These are phyloP conservation scores for Gremmenia infestans DNA, from an alignment of 2,329 filamentous ascomycete species.

Conservation along the genomic window DNA sequence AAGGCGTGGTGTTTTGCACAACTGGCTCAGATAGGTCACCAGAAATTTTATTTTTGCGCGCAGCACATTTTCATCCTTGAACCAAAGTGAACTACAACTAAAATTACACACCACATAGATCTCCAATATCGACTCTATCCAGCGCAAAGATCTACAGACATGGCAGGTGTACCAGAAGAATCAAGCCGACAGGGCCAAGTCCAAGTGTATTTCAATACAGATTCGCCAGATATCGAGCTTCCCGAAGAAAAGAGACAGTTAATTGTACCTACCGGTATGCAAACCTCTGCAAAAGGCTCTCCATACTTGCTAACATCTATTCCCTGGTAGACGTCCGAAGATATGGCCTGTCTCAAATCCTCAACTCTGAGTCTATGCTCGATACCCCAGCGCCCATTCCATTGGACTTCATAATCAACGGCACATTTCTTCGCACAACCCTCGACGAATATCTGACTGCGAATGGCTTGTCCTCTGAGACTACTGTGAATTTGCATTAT, in stretches of 20 bases:
- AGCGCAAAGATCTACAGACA: slow-evolving; percentile 11
- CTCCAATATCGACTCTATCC: background rate
- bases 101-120: background rate
- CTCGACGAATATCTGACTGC: slow-evolving; percentile 85
- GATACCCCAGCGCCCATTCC: slow-evolving; percentile 62
- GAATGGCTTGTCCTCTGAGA: slow-evolving; percentile 85
- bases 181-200: slow-evolving; percentile 44
- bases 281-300: background rate
- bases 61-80: background rate
- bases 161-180: slow-evolving; percentile 9
- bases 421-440: slow-evolving; percentile 81
- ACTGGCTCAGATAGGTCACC: background rate
- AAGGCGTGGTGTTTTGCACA: too few relatives aligned
- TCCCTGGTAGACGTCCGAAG: slow-evolving; percentile 55
- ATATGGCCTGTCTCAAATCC: slow-evolving; percentile 64
- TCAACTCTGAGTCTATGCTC: slow-evolving; percentile 70
- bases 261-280: slow-evolving; percentile 55
- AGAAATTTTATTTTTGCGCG: background rate
- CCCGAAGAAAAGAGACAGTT: slow-evolving; percentile 58
- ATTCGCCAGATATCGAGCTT: slow-evolving; percentile 55
- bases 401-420: slow-evolving; percentile 94
- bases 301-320: slow-evolving; percentile 3
- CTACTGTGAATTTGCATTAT: slow-evolving; percentile 84
- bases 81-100: background rate
- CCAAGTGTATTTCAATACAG: slow-evolving; percentile 64